Evolutionary conservation across 1,139 yeast genomes (phyloP).

Genomic region (Blastobotrys aristatus): DNA sequence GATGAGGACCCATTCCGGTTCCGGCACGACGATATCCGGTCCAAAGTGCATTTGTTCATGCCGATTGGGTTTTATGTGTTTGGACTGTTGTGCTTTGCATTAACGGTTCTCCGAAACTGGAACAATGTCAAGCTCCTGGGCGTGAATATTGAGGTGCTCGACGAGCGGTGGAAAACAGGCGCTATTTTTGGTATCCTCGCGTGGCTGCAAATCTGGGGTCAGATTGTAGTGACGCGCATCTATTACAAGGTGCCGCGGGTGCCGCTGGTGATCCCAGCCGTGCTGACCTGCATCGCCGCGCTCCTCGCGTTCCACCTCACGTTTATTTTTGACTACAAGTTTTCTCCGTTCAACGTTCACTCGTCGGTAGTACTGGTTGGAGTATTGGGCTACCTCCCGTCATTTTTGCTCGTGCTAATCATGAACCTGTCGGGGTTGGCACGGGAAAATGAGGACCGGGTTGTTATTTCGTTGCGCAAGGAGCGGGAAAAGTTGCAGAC

Average conservation of each 20-base stretch:
- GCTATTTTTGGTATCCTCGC: slow-evolving; percentile 24
- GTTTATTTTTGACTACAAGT: slow-evolving; percentile 16
- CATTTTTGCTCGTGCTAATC: slow-evolving; percentile 20
- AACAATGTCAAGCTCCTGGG: slow-evolving; percentile 12
- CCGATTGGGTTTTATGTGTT: slow-evolving; percentile 24
- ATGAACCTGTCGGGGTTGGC: slow-evolving; percentile 24
- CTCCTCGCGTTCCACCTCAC: slow-evolving; percentile 20
- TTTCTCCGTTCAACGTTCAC: slow-evolving; percentile 26
- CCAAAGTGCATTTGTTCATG: slow-evolving; percentile 21
- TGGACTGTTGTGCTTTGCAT: slow-evolving; percentile 22
- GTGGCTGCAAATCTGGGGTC: slow-evolving; percentile 20
- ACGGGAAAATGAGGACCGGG: slow-evolving; percentile 26
- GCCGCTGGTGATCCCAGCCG: slow-evolving; percentile 22
- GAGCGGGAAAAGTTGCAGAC: slow-evolving; percentile 13
- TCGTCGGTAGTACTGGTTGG: slow-evolving; percentile 23
- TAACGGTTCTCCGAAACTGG: slow-evolving; percentile 29
- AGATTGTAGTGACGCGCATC: slow-evolving; percentile 20
- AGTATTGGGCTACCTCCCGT: slow-evolving; percentile 26
- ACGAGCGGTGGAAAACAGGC: slow-evolving; percentile 27
- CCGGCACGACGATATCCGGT: slow-evolving; percentile 19
- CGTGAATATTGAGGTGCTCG: slow-evolving; percentile 12
- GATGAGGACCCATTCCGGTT: slow-evolving; percentile 27
- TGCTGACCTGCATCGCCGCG: slow-evolving; percentile 17
- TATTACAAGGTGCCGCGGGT: slow-evolving; percentile 23
- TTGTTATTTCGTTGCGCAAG: slow-evolving; percentile 19